Base-by-base conservation (phyloP, 2,329 filamentous ascomycete genomes). In the Talaromyces albobiverticillius region DNA sequence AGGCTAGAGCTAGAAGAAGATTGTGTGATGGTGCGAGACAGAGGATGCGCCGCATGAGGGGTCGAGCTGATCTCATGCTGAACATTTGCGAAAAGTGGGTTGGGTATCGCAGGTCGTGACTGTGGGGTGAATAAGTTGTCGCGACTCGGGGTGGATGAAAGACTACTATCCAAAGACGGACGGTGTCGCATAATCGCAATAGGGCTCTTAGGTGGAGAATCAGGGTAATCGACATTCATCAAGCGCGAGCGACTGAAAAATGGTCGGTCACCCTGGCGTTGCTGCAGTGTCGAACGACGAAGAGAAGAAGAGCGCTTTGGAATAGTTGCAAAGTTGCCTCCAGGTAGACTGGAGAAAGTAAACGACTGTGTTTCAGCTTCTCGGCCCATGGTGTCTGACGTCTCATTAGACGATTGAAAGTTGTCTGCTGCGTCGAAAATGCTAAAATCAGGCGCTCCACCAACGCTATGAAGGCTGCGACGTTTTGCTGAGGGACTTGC, bases 401-500 rank as follows among this genome's bases (percentile, higher is more conserved):
- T 46, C 43, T 61, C 55, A 59, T 62, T 54, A 8, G 49, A 46
- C 8, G 46, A 45, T 57, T 65, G 55, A 50, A 62, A 47, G 59
- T 54, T 60, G 50, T 64, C 60, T 40, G 71, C 67, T 43, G 65
- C 69, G 53, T 92, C 90, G 68, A 95, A 95, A 31, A 95, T 84
- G 68, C 85, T 90, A 66, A 90, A 88, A 61, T 85, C 81, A 23
- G 76, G 70, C 7, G 41, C 38, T 43, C 79, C 79, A 58, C 86
- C 77, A n/a, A 86, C 79, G 41, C 87, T 87, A 68, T 96, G 90
- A 62, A 95, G 74, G 72, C 92, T 96, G 64, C 94, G 85, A 60
- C 94, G 83, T 77, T 96, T 96, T 45, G 92, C 89, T 56, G 93
- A 89, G 0, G 94, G 93, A 65, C 89, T 96, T 61, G 89, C 89